phyloP scores from a whole-genome alignment of 441 rosid genomes.

The Hypseocharis bilobata region DNA sequence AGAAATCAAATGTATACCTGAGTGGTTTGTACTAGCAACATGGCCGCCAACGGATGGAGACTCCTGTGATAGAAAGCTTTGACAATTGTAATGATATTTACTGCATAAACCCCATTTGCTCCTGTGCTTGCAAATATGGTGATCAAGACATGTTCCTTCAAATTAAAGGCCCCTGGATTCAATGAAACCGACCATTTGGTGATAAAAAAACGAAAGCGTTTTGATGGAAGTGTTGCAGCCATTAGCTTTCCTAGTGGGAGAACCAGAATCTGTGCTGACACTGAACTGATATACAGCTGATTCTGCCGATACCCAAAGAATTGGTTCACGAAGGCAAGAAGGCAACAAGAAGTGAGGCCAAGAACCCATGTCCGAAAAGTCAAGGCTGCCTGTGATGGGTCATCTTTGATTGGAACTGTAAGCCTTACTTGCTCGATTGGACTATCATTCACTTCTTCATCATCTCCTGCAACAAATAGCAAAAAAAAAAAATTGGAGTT shows the following conservation, averaged over 20 bases:
- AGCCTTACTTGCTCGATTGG: slow-evolving; percentile 78
- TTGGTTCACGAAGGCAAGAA: slow-evolving; percentile 53
- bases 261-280: slow-evolving; percentile 55
- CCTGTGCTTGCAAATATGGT: slow-evolving; percentile 64
- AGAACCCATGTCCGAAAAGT: slow-evolving; percentile 72
- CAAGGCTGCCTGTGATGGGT: slow-evolving; percentile 41
- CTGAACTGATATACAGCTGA: slow-evolving; percentile 35
- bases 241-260: slow-evolving; percentile 62
- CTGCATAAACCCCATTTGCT: slow-evolving; percentile 50
- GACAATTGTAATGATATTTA: slow-evolving; percentile 41
- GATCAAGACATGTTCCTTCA: slow-evolving; percentile 56
- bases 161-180: slow-evolving; percentile 46
- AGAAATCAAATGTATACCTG: slow-evolving; percentile 5
- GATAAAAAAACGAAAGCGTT: slow-evolving; percentile 31
- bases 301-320: slow-evolving; percentile 60
- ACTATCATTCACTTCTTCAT: slow-evolving; percentile 48
- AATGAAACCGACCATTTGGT: slow-evolving; percentile 49
- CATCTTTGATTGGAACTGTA: slow-evolving; percentile 69
- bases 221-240: slow-evolving; percentile 54
- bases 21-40: slow-evolving; percentile 56
- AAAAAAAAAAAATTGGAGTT: no score
- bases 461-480: no score
- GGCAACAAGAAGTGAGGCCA: slow-evolving; percentile 41
- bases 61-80: slow-evolving; percentile 51
- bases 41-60: slow-evolving; percentile 40